A percentile compares a stretch with the other conserved stretches of the same genome.
Evolutionary conservation across 495 filamentous ascomycete species (phyloP).

Genomic region (Podospora fimiseda): DNA sequence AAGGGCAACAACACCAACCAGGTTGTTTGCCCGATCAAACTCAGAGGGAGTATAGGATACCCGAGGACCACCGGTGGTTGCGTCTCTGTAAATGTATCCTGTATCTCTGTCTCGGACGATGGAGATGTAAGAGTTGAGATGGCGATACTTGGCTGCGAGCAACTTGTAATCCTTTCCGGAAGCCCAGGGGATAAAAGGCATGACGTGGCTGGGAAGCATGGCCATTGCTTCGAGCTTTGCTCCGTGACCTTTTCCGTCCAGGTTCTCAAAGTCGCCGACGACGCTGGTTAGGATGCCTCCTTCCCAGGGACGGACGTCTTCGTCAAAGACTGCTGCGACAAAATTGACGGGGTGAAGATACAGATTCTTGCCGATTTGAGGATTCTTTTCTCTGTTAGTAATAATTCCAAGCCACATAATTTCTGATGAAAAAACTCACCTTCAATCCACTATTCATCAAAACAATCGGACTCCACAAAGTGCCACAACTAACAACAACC

Average conservation of each 20-base stretch:
- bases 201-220: constrained; percentile 46
- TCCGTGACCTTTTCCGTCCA: constrained; percentile 79
- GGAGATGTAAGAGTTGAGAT: constrained; percentile 61
- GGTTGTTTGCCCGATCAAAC: constrained; percentile 61
- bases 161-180: constrained; percentile 63
- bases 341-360: constrained; percentile 69
- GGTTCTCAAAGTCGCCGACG: constrained; percentile 70
- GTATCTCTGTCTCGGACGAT: constrained; percentile 65
- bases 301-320: constrained; percentile 72
- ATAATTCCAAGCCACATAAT: no score
- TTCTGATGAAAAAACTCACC: constrained; percentile 23
- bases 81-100: constrained; percentile 71
- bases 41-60: constrained; percentile 62
- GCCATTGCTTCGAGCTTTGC: constrained; percentile 66
- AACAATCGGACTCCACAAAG: constrained; percentile 68
- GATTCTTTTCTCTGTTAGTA: constrained; percentile 50
- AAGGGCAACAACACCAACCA: constrained; percentile 64
- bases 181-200: constrained; percentile 57
- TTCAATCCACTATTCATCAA: constrained; percentile 64
- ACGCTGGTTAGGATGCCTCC: constrained; percentile 59
- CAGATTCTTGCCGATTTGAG: constrained; percentile 78
- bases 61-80: constrained; percentile 53
- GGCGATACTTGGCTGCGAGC: constrained; percentile 51
- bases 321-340: constrained; percentile 54
- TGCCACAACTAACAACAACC: constrained; percentile 70